Conservation (phyloP, 139 green algal genomes). For the Dunaliella primolecta region DNA sequence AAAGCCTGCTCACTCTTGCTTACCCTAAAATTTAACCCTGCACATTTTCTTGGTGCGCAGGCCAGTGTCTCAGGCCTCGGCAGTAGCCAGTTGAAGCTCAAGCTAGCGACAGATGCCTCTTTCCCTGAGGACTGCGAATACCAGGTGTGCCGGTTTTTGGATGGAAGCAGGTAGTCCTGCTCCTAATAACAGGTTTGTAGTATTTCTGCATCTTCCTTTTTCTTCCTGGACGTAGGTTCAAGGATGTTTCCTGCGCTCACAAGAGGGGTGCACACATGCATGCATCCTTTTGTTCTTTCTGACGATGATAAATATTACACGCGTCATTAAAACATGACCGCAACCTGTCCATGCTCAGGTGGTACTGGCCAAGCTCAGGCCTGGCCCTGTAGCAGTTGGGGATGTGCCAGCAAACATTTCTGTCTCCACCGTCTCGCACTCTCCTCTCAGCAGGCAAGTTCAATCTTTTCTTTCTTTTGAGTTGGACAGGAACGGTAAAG, state of each 20-base stretch:
- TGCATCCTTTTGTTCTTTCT: too few relatives aligned
- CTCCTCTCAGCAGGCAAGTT: slow-evolving; percentile 42
- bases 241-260: too few relatives aligned
- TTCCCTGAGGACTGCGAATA: slow-evolving; percentile 51
- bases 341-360: slow-evolving; percentile 51
- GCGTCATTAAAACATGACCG: too few relatives aligned
- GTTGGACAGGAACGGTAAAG: too few relatives aligned
- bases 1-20: not conserved
- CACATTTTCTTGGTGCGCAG: too few relatives aligned
- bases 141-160: slow-evolving; percentile 52
- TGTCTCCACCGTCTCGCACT: slow-evolving; percentile 47
- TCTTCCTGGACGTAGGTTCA: too few relatives aligned
- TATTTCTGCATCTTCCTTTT: too few relatives aligned
- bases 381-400: slow-evolving; percentile 23
- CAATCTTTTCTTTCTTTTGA: too few relatives aligned
- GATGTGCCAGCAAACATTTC: slow-evolving; percentile 52
- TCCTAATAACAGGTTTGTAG: too few relatives aligned
- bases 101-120: slow-evolving; percentile 39
- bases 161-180: too few relatives aligned
- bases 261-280: not conserved
- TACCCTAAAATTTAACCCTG: too few relatives aligned
- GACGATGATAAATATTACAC: too few relatives aligned
- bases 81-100: slow-evolving; percentile 46
- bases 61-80: slow-evolving; percentile 49
- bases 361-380: slow-evolving; percentile 49